Percentiles rank a stretch among this genome's conserved stretches.
phyloP scores from a whole-genome alignment of 2,329 filamentous ascomycete species.

The Arthrobotrys entomopaga region DNA sequence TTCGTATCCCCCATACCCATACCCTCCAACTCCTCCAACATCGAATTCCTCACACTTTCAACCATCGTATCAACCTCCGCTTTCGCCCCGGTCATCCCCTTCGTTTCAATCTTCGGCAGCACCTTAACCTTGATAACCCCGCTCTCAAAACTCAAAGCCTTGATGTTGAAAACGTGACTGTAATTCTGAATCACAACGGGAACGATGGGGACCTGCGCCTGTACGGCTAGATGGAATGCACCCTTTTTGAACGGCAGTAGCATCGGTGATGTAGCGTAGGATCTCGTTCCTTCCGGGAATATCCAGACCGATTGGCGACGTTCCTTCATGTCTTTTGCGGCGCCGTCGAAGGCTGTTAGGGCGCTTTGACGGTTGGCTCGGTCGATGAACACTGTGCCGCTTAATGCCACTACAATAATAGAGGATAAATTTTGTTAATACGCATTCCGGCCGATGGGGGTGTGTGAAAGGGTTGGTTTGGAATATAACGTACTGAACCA shows the following conservation, averaged over 20 bases:
- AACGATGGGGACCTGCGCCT: slow-evolving; percentile 92
- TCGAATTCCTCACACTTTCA: slow-evolving; percentile 74
- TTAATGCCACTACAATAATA: slow-evolving; percentile 70
- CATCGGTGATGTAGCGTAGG: slow-evolving; percentile 81
- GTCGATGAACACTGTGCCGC: slow-evolving; percentile 94
- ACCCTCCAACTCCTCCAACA: slow-evolving; percentile 73
- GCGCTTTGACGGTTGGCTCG: slow-evolving; percentile 84
- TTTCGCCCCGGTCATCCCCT: slow-evolving; percentile 70
- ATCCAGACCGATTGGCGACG: slow-evolving; percentile 68
- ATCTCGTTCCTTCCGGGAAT: slow-evolving; percentile 84
- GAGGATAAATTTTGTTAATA: not conserved
- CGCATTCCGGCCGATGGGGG: no score
- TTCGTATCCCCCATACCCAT: slow-evolving; percentile 55
- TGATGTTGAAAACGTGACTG: slow-evolving; percentile 75
- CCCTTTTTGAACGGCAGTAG: slow-evolving; percentile 99
- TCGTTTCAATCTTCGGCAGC: slow-evolving; percentile 81
- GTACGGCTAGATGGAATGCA: slow-evolving; percentile 93
- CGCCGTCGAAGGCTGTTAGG: slow-evolving; percentile 83
- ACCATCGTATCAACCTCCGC: slow-evolving; percentile 81
- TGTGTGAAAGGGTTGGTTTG: not conserved
- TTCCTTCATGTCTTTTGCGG: slow-evolving; percentile 79
- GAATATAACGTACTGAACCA: slow-evolving; percentile 75
- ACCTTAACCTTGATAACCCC: slow-evolving; percentile 81
- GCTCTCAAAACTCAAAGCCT: slow-evolving; percentile 72
- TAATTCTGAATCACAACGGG: slow-evolving; percentile 85